phyloP scores from a whole-genome alignment of 2,329 filamentous ascomycete species.

The Capronia epimyces region DNA sequence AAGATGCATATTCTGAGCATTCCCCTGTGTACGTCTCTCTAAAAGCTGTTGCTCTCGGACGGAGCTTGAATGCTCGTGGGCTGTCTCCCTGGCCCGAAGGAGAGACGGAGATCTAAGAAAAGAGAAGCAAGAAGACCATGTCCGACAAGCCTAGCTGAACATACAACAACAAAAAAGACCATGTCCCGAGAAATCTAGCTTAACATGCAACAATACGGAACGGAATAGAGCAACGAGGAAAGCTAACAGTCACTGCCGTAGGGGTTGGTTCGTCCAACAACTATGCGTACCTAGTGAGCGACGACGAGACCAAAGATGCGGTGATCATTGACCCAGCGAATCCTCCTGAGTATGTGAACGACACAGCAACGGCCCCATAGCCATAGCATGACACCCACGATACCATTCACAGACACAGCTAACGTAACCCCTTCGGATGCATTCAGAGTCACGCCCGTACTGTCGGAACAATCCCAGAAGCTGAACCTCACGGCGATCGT shows the following conservation, averaged over 20 bases:
- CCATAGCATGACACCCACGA: no score
- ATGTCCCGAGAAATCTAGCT: no score
- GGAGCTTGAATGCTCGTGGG: no score
- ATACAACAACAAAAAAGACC: no score
- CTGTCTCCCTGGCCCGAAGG: no score
- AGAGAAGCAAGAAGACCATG: no score
- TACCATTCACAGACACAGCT: no score
- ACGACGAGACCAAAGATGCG: slow-evolving; percentile 46
- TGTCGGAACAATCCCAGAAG: slow-evolving; percentile 62
- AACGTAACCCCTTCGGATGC: background rate
- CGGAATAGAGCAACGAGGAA: no score
- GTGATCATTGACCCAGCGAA: slow-evolving; percentile 50
- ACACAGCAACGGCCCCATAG: no score
- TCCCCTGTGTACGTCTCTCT: slow-evolving; percentile 46
- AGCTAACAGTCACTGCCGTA: slow-evolving; percentile 14
- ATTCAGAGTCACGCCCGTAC: slow-evolving; percentile 26
- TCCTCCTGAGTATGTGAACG: slow-evolving; percentile 43
- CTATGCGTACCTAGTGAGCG: slow-evolving; percentile 49
- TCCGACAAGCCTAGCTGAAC: no score
- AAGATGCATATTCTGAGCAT: slow-evolving; percentile 50
- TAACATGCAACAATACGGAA: no score
- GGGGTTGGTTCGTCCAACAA: slow-evolving; percentile 42
- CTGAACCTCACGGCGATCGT: slow-evolving; percentile 86
- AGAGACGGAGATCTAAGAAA: no score
- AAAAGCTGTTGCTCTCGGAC: background rate